Evolutionary conservation across 2,329 filamentous ascomycete species (phyloP), one percentile per base, ranked within the genome.

Genomic region (Ophiosphaerella herpotricha): DNA sequence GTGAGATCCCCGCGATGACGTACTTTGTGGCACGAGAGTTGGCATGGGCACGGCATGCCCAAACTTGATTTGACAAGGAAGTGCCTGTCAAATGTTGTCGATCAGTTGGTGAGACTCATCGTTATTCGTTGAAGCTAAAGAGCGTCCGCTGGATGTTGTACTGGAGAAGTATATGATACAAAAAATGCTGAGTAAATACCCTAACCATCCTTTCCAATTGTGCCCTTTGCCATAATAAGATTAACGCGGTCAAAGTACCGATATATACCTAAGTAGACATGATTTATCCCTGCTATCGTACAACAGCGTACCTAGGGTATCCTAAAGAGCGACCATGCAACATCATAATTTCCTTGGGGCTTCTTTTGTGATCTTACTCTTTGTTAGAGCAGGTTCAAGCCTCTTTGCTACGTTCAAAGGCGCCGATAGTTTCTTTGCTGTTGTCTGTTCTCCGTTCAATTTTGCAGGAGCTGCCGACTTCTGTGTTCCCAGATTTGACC

Each of bases 1-100:
- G 48, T 52, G 39, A 36, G 54, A 47, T 41, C 52, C 52, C 54
- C 58, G 51, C 56, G 46, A 69, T 69, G 64, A 69, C 66, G 64
- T 68, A 60, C 42, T 34, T 39, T 52, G 62, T 66, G 60, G 57
- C 58, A 60, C 57, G n/a, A 35, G 24, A 34, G 12, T 16, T 14
- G 35, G 45, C 55, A 47, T 40, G 59, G 54, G 46, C 50, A 31
- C 24, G 33, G 21, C 26, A 16, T 41, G 37, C 43, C 43, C 35
- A 45, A 40, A 35, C 48, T 45, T 40, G 34, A 12, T 43, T 32
- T 37, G 23, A 46, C 45, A 49, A 36, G 48, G 45, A 24, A 8
- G 18, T 38, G 41, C 31, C 12, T 24, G 33, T 35, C 16, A 13
- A 24, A 3, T 7, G 16, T 11, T 33, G 40, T 26, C 29, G 26